Base-by-base conservation (phyloP, 208 protist genomes). In the Kentomonas sorsogonicus region DNA sequence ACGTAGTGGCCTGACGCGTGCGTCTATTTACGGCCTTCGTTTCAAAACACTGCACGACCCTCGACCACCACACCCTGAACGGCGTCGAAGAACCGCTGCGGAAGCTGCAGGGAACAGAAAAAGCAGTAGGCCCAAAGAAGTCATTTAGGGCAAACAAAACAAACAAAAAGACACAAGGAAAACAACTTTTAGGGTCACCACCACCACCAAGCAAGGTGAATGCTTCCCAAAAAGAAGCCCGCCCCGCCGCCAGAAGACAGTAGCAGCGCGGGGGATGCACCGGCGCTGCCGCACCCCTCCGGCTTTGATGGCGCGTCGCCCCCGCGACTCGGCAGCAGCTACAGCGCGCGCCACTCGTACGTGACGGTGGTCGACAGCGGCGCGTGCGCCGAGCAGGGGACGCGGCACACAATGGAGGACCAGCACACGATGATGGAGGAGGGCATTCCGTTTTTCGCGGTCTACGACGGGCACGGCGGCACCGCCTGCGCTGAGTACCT, bases 391-490 rank as follows among this genome's bases (percentile, higher is more conserved):
- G 83, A 94, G 70, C 84, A 92, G 52, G 88, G 88, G 4, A 75
- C 73, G 18, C 79, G 88, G 1, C 73, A 74, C 31, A 95, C 88
- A 22, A 95, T 95, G 88, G 84, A 95, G 66, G 88, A 95, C 61
- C 83, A 90, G 66, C 84, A 95, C 53, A 79, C 70, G 16, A 92
- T 95, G 84, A 66, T 87, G 23, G 58, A 72, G 18, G 82, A 92
- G 45, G 74, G 78, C 27, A 81, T 89, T 47, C 83, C 88, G 10
- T 91, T 95, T 53, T 92, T 93, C 63, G 89, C 60, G 48, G 85
- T 95, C 44, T 95, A 91, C 74, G 89, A 95, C 71, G 89, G 89
- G 18, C 89, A 95, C 60, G 82, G 83, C 58, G 89, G 89, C 27
- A 86, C 83, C 25, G 78, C 91, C 59, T 91, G 82, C 30, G 82